Percentiles rank a stretch among this genome's conserved stretches.
phyloP scores from a whole-genome alignment of 192 early-diverging fungal species.

The Allomyces macrogynus region DNA sequence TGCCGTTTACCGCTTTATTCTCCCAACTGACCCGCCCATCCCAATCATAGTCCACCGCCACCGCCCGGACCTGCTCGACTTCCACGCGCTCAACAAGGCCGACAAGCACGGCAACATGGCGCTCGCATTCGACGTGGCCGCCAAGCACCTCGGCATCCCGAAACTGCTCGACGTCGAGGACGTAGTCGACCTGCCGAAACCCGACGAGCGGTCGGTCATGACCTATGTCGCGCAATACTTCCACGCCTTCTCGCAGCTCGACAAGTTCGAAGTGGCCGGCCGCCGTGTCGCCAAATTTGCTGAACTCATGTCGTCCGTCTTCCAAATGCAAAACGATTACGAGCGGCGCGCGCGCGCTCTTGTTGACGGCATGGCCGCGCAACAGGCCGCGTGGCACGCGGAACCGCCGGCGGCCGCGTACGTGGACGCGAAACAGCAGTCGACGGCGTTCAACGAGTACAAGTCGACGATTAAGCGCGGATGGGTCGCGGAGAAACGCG shows the following conservation, averaged over 20 bases:
- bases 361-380: constrained; percentile 40
- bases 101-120: constrained; percentile 67
- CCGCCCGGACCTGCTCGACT: constrained; percentile 86
- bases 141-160: constrained; percentile 69
- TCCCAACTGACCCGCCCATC: no score
- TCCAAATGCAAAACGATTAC: constrained; percentile 88
- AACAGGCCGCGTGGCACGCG: constrained; percentile 44
- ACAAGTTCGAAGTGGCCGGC: constrained; percentile 71
- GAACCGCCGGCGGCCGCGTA: constrained; percentile 46
- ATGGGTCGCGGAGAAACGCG: constrained; percentile 80
- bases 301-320: constrained; percentile 66
- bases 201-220: constrained; percentile 92
- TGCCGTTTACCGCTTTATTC: not conserved
- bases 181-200: constrained; percentile 76
- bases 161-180: constrained; percentile 91
- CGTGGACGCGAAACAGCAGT: constrained; percentile 48
- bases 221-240: constrained; percentile 97
- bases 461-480: constrained; percentile 58
- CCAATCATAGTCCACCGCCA: constrained; percentile 55
- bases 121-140: constrained; percentile 90
- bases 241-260: constrained; percentile 46
- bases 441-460: constrained; percentile 59
- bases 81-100: constrained; percentile 60
- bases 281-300: constrained; percentile 83
- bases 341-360: constrained; percentile 59